These are phyloP conservation scores for Calonectria montana DNA, from an alignment of 2,329 filamentous ascomycete species.

Conservation along the genomic window DNA sequence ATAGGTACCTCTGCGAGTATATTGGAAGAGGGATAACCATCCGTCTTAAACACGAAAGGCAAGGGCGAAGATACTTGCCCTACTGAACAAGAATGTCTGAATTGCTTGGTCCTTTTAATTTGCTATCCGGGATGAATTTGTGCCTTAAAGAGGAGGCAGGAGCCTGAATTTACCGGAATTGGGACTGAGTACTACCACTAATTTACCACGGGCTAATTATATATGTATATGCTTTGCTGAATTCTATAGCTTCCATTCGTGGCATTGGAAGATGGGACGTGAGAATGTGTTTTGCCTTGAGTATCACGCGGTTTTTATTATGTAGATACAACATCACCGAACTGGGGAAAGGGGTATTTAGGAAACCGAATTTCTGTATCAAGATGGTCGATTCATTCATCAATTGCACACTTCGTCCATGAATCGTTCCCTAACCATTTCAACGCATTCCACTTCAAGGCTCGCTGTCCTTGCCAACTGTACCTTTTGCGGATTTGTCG, in stretches of 20 bases:
- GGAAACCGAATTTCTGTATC: neutral
- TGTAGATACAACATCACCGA: too few species aligned
- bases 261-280: too few species aligned
- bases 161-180: neutral
- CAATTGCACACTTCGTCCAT: neutral
- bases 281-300: neutral
- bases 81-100: neutral
- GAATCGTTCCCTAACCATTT: neutral
- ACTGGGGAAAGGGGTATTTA: neutral
- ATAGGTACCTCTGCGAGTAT: neutral
- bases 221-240: neutral
- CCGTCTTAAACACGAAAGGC: conserved; percentile 6
- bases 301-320: too few species aligned
- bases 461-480: conserved; percentile 8
- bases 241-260: neutral
- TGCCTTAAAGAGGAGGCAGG: neutral
- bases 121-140: neutral
- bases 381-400: neutral
- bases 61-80: neutral
- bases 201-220: neutral
- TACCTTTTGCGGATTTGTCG: conserved; percentile 12
- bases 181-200: neutral
- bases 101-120: neutral
- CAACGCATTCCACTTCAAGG: neutral
- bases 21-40: neutral